Evolutionary conservation across 2,329 filamentous ascomycete genomes (phyloP), one percentile per base, ranked within the genome.

Genomic region (Colletotrichum lupini): DNA sequence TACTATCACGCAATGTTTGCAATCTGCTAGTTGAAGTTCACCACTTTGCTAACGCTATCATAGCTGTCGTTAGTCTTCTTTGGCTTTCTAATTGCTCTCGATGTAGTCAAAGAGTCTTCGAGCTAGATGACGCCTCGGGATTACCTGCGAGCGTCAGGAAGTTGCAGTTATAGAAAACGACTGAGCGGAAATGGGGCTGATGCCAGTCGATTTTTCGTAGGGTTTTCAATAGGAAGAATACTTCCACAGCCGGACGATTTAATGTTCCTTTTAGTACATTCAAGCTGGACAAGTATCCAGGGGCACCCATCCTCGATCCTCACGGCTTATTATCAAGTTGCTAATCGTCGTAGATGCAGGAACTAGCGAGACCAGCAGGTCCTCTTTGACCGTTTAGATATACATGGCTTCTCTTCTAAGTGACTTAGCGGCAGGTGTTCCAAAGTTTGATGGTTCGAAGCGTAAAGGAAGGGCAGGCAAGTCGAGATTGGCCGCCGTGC

Each of bases 81-180:
- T 9, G 72, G 67, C 53, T 58, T 77, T 28, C 53, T 75, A 4
- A 58, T 77, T 22, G 75, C 67, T 8, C 59, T 76, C 9, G 74
- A 75, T 8, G 55, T 74, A 75, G 24, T 68, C 55, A 72, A 74
- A 56, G 61, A 71, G 65, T 71, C 70, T 7, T 65, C 59, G 9
- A 28, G 16, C 3, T 42, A 11, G 16, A 12, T 42, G 3, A 12
- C 7, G 6, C 19, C 8, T 22, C 24, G 22, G 7, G 6, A 9
- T 8, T 8, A 3, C 28, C 11, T 8, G n/a, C n/a, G 9, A 4
- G 5, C 30, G 16, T 35, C 61, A 3, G 37, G 7, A 5, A 14
- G 9, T 24, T 12, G 16, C 28, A 30, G 24, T 53, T 7, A 22
- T 14, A 7, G n/a, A 5, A 19, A 26, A 22, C 1, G n/a, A 35